Evolutionary conservation across 106 monocot genomes (phyloP).

Genomic region (Dioscorea zingiberensis): DNA sequence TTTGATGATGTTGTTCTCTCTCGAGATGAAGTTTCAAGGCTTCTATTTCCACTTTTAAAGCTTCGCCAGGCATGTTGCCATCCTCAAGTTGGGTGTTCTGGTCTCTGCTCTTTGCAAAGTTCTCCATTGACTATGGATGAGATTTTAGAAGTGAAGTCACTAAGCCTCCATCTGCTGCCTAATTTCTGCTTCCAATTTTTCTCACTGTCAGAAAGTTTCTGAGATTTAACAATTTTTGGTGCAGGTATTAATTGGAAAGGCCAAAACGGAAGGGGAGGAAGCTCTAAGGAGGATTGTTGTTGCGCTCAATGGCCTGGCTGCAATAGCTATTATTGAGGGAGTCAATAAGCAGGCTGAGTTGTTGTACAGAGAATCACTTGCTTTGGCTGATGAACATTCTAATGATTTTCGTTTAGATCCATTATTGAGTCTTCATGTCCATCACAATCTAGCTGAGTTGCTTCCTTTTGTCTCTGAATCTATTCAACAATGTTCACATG

Average conservation of each 20-base stretch:
- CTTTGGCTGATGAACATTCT: slow-evolving; percentile 57
- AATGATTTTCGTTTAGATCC: slow-evolving; percentile 86
- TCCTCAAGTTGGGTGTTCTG: slow-evolving; percentile 98
- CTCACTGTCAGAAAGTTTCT: background rate
- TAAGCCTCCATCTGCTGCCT: background rate
- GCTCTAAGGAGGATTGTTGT: slow-evolving; percentile 77
- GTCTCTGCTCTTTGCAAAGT: slow-evolving; percentile 82
- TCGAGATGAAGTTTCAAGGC: slow-evolving; percentile 55
- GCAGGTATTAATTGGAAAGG: slow-evolving; percentile 90
- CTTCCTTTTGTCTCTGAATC: slow-evolving; percentile 33
- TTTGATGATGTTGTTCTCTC: slow-evolving; percentile 56
- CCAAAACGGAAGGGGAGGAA: slow-evolving; percentile 97
- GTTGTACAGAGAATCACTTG: slow-evolving; percentile 75
- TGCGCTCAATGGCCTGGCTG: slow-evolving; percentile 91
- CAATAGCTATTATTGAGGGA: slow-evolving; percentile 69
- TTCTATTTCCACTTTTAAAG: slow-evolving; percentile 76
- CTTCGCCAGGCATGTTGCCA: slow-evolving; percentile 99
- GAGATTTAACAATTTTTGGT: slow-evolving; percentile 1
- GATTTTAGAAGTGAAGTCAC: slow-evolving; percentile 62
- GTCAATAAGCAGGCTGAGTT: slow-evolving; percentile 43
- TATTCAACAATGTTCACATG: slow-evolving; percentile 22
- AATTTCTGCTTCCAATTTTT: background rate
- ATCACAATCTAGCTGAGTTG: slow-evolving; percentile 82
- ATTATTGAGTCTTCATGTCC: slow-evolving; percentile 83
- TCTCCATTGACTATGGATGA: slow-evolving; percentile 97